Percentiles rank a stretch among this genome's conserved stretches.
Evolutionary conservation across 1,284 basidiomycete genomes (phyloP).

Genomic region (Hemileia vastatrix): DNA sequence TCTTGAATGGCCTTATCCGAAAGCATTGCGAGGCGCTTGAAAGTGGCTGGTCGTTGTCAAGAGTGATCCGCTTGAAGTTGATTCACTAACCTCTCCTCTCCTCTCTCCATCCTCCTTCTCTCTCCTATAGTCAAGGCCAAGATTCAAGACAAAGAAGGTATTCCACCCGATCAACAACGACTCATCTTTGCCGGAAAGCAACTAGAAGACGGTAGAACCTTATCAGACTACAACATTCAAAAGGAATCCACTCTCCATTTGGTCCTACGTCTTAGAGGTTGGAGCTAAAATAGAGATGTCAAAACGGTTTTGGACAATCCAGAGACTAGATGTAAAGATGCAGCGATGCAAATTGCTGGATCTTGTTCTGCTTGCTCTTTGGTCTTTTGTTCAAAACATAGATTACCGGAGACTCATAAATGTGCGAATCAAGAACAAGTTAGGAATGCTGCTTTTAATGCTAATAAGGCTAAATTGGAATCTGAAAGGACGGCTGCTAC

Average conservation of each 20-base stretch:
- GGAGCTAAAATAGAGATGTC: constrained; percentile 46
- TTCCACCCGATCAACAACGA: constrained; percentile 48
- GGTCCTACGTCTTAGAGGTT: constrained; percentile 36
- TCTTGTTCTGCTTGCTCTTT: constrained; percentile 43
- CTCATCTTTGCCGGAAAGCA: constrained; percentile 49
- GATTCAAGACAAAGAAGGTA: constrained; percentile 44
- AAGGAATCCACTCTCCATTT: constrained; percentile 45
- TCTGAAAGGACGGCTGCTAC: too few relatives aligned
- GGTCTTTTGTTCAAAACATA: constrained; percentile 40
- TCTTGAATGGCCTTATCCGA: not conserved
- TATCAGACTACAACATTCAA: constrained; percentile 46
- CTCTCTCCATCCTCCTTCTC: not conserved
- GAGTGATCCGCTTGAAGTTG: constrained; percentile 26
- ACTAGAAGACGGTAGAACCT: constrained; percentile 48
- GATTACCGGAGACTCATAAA: constrained; percentile 40
- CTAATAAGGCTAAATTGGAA: too few relatives aligned
- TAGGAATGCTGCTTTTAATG: too few relatives aligned
- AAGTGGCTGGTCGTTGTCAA: not conserved
- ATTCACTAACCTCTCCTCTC: not conserved
- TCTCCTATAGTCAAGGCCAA: constrained; percentile 37
- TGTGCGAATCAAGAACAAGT: constrained; percentile 38
- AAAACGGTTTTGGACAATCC: constrained; percentile 35
- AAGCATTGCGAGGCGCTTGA: not conserved
- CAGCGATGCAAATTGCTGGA: constrained; percentile 42
- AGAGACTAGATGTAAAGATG: constrained; percentile 40